Percentiles rank a stretch among this genome's conserved stretches.
phyloP scores from a whole-genome alignment of 257 asterid genomes.

The Scutellaria baicalensis region DNA sequence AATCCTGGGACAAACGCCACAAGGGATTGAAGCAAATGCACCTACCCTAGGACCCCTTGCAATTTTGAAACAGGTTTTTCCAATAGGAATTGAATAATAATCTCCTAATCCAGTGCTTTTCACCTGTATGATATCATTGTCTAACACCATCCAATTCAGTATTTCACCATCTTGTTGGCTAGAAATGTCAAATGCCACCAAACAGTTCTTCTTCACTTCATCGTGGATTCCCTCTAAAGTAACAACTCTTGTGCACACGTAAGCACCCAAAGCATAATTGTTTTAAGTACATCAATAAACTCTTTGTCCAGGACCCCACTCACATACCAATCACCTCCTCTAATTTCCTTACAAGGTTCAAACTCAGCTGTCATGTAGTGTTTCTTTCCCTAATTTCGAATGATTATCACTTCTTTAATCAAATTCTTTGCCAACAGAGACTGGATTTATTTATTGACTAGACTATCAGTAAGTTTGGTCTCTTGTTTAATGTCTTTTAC shows the following conservation, averaged over 20 bases:
- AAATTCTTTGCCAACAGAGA: conserved; percentile 24
- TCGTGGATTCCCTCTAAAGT: conserved; percentile 37
- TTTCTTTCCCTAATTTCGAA: conserved; percentile 32
- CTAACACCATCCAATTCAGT: conserved; percentile 48
- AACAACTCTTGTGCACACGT: conserved; percentile 26
- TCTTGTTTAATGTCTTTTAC: conserved; percentile 35
- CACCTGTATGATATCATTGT: conserved; percentile 52
- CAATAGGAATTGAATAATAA: conserved; percentile 45
- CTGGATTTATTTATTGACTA: conserved; percentile 33
- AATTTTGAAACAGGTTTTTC: conserved; percentile 44
- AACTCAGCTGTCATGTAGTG: conserved; percentile 52
- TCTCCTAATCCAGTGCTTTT: conserved; percentile 77
- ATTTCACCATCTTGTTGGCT: conserved; percentile 35
- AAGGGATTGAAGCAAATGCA: conserved; percentile 64
- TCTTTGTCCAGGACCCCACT: conserved; percentile 49
- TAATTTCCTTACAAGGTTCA: conserved; percentile 62
- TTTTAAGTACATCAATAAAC: conserved; percentile 23
- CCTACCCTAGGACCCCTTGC: conserved; percentile 34
- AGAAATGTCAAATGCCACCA: conserved; percentile 23
- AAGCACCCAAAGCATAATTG: conserved; percentile 25
- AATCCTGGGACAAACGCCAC: conserved; percentile 70
- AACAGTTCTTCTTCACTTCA: conserved; percentile 12
- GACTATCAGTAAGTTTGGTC: conserved; percentile 19
- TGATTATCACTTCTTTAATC: conserved; percentile 48
- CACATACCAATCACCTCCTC: conserved; percentile 57